Base-by-base conservation (phyloP, 2,329 filamentous ascomycete genomes). In the Monilinia polystroma region DNA sequence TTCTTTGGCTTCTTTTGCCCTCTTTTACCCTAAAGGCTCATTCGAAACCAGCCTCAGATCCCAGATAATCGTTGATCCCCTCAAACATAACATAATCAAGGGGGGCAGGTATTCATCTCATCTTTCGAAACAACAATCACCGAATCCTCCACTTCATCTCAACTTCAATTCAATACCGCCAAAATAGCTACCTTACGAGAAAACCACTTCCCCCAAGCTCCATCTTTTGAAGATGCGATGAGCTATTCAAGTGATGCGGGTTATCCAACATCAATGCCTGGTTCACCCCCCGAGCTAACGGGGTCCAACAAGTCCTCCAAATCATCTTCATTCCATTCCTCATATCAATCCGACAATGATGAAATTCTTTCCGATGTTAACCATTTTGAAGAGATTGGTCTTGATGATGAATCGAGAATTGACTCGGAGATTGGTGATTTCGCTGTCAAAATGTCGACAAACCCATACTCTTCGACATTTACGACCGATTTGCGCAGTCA, bases 371-470 rank as follows among this genome's bases (percentile, higher is more conserved):
- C 87, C 63, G 91, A 96, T 75, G 85, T 90, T 67, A 88, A 87
- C 70, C 88, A 97, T 77, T 97, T 97, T 74, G 94, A 98, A 77
- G 94, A 97, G 71, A 97, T 97, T 76, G 92, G 90, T 16, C 86
- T 98, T 41, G 90, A 93, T 68, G 89, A 91, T 73, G 88, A 93
- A 74, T 81, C 64, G 18, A 68, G 73, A 35, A 68, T 68, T 8
- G 74, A 76, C 64, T 63, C 67, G 1, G 73, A 75, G 49, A 74
- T 74, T 66, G 71, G 71, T 14, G 71, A 74, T 23, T 76, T 76
- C 59, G 68, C 67, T 1, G 66, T 73, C n/a, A 75, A 75, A 63
- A 70, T 69, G 11, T 67, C 63, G 26, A 66, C 67, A 26, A 74
- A 75, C 56, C 74, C 73, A 6, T 75, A 75, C 47, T 70, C 72